Evolutionary conservation across 83 land plant species (phyloP).

Genomic region (Picea abies): DNA sequence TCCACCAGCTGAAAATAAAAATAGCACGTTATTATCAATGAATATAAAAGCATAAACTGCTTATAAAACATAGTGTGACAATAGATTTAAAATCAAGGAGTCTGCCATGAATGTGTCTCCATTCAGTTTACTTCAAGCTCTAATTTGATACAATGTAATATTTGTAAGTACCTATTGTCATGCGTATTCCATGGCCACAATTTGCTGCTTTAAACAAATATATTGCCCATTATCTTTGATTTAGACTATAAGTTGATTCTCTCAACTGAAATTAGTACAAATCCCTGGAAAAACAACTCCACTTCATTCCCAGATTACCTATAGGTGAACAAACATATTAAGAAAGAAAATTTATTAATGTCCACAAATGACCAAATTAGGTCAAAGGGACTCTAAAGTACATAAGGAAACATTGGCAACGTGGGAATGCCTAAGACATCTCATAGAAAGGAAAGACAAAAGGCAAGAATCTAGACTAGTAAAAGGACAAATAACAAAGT

Average conservation of each 20-base stretch:
- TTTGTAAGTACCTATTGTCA: neutral
- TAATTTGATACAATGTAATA: neutral
- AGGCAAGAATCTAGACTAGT: too few species aligned
- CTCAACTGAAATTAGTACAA: neutral
- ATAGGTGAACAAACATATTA: too few species aligned
- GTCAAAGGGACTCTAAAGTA: too few species aligned
- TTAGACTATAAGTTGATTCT: neutral
- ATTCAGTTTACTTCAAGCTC: neutral
- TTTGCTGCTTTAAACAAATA: too few species aligned
- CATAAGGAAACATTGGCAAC: too few species aligned
- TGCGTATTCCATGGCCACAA: neutral
- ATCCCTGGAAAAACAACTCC: neutral
- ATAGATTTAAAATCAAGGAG: neutral
- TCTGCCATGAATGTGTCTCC: neutral
- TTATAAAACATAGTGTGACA: neutral
- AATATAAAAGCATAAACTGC: neutral
- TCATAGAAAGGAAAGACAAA: too few species aligned
- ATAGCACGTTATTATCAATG: constrained; percentile 23
- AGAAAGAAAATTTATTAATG: too few species aligned
- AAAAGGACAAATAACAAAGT: too few species aligned
- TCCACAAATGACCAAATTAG: too few species aligned
- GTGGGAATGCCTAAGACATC: too few species aligned
- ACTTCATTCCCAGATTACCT: neutral
- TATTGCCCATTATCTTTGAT: neutral
- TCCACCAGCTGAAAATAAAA: too few species aligned